These are phyloP conservation scores for Cryptosporidium ryanae DNA, from an alignment of 169 alveolate genomes.

Conservation along the genomic window DNA sequence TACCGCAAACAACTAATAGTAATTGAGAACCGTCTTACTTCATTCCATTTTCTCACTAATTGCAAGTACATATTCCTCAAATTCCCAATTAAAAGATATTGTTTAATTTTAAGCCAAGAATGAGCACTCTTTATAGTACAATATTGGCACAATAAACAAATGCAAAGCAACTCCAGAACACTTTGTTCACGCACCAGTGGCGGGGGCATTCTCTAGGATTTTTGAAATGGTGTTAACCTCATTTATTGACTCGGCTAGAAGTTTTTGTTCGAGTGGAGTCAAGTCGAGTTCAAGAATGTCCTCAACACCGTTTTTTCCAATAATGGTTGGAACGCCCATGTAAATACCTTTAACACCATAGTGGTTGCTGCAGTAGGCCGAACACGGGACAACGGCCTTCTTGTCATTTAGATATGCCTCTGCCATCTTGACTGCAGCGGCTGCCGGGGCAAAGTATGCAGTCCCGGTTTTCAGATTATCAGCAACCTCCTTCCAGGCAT, in stretches of 20 bases:
- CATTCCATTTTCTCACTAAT: no score
- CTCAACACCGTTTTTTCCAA: slow-evolving; percentile 83
- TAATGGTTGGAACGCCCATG: slow-evolving; percentile 85
- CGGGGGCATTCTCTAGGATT: slow-evolving; percentile 59
- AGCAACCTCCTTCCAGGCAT: slow-evolving; percentile 84
- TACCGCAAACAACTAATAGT: no score
- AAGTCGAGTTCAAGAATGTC: slow-evolving; percentile 79
- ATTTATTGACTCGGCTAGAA: slow-evolving; percentile 37
- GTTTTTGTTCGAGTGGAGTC: slow-evolving; percentile 74
- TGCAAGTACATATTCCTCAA: no score
- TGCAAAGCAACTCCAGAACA: background rate
- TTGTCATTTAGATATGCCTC: slow-evolving; percentile 82
- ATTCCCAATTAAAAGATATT: no score
- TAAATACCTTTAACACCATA: slow-evolving; percentile 82
- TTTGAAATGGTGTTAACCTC: slow-evolving; percentile 39
- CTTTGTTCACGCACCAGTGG: slow-evolving; percentile 48
- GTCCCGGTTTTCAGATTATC: slow-evolving; percentile 80
- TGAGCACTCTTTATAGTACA: no score
- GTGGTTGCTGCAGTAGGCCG: slow-evolving; percentile 82
- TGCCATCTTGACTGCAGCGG: slow-evolving; percentile 82
- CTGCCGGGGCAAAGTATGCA: slow-evolving; percentile 85
- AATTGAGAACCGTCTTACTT: no score
- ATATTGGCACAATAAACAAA: no score
- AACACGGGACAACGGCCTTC: slow-evolving; percentile 82
- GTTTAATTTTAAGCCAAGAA: no score